Conservation (phyloP, 192 early-diverging fungal genomes). For the Coemansia sp. region DNA sequence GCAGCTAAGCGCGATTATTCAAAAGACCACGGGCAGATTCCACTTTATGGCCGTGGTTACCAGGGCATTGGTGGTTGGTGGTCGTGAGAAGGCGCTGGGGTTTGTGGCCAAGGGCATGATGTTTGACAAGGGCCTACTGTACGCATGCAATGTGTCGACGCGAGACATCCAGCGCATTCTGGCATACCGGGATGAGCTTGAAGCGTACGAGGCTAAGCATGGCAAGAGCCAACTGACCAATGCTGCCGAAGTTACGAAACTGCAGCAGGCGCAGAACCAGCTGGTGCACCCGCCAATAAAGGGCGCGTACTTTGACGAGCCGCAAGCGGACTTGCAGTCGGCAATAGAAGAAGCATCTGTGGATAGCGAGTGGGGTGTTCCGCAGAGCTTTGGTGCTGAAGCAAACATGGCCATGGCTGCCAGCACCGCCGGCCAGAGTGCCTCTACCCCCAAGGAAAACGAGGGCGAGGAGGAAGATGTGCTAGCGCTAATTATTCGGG, state of each 20-base stretch:
- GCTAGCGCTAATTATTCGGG: conserved; percentile 16
- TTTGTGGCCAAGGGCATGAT: conserved; percentile 42
- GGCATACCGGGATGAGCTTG: conserved; percentile 19
- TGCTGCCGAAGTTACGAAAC: background rate
- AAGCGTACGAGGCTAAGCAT: conserved; percentile 22
- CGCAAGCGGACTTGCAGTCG: background rate
- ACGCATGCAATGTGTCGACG: conserved; percentile 13
- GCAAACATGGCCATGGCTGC: background rate
- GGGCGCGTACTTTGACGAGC: background rate
- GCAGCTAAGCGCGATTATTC: conserved; percentile 17
- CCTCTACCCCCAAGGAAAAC: background rate
- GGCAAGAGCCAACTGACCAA: conserved; percentile 23
- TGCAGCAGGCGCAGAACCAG: conserved; percentile 18
- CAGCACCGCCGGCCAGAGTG: background rate
- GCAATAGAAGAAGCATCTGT: background rate
- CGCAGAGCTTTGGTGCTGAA: background rate
- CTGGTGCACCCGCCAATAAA: background rate
- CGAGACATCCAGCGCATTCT: conserved; percentile 15
- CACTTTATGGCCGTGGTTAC: conserved; percentile 19
- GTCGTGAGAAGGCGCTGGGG: conserved; percentile 27
- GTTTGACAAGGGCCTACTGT: conserved; percentile 32
- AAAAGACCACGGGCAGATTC: conserved; percentile 44
- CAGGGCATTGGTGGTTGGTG: conserved; percentile 6
- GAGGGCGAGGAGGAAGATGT: conserved; percentile 11
- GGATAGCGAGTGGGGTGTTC: background rate